Percentiles rank a stretch among this genome's conserved stretches.
Evolutionary conservation across 148 eudicot genomes (phyloP).

Genomic region (Polygonum aviculare): DNA sequence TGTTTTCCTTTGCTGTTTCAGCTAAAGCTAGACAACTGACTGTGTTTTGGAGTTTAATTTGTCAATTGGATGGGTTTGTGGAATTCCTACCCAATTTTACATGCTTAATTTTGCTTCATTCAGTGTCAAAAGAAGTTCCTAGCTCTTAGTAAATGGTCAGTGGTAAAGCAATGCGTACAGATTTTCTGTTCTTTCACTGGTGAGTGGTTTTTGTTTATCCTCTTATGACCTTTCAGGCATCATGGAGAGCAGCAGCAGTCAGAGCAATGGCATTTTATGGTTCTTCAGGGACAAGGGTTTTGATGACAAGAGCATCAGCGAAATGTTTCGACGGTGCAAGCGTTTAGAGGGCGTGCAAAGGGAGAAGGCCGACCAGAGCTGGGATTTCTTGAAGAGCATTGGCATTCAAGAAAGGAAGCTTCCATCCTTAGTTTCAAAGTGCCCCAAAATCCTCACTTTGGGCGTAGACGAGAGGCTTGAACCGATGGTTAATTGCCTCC

Average conservation of each 20-base stretch:
- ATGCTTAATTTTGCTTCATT: neutral
- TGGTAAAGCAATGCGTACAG: neutral
- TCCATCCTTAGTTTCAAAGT: constrained; percentile 57
- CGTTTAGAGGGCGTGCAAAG: constrained; percentile 50
- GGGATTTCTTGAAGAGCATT: constrained; percentile 71
- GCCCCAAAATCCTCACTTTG: constrained; percentile 83
- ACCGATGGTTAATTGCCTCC: constrained; percentile 84
- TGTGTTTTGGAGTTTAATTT: neutral
- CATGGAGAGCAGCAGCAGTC: constrained; percentile 59
- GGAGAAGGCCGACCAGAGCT: constrained; percentile 66
- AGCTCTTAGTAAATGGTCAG: neutral
- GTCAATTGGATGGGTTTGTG: neutral
- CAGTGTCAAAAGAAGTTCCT: neutral
- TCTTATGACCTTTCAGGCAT: constrained; percentile 18
- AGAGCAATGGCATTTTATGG: constrained; percentile 58
- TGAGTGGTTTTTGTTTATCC: neutral
- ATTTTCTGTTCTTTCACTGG: neutral
- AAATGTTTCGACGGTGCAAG: constrained; percentile 77
- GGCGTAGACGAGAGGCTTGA: constrained; percentile 68
- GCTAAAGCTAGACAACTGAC: neutral
- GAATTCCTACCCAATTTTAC: neutral
- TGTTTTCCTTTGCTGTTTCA: neutral
- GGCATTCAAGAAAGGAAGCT: constrained; percentile 91
- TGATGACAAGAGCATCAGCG: constrained; percentile 65
- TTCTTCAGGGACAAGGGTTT: constrained; percentile 91